A percentile compares a stretch with the other conserved stretches of the same genome.
Conservation (phyloP, 2,329 filamentous ascomycete genomes). For the Paecilomyces dactylethromorphus region DNA sequence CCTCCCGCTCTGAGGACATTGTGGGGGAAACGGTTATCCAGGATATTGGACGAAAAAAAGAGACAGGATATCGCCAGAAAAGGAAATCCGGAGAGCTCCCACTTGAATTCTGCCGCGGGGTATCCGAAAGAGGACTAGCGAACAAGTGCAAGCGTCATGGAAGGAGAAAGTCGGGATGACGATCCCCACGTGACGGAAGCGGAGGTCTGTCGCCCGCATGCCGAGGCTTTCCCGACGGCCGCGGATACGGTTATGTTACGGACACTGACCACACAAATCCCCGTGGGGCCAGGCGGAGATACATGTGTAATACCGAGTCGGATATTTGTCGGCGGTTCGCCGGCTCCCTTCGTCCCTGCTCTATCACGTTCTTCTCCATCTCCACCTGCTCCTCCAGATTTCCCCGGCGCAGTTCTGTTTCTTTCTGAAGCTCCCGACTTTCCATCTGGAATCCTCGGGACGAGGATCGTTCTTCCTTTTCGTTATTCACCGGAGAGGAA, state of each 20-base stretch:
- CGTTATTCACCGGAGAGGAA: background rate
- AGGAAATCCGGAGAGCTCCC: background rate
- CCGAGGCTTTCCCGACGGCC: background rate
- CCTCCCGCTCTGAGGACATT: conserved; percentile 13
- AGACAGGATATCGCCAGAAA: background rate
- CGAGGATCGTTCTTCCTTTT: background rate
- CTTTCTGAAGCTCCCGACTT: background rate
- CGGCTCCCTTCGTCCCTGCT: background rate
- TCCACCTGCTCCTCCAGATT: conserved; percentile 5
- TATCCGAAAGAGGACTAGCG: background rate
- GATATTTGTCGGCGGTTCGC: conserved; percentile 11
- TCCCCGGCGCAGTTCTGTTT: background rate
- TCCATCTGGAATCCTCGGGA: background rate
- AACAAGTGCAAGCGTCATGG: background rate
- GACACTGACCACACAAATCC: background rate
- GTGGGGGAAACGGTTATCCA: background rate
- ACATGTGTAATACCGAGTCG: conserved; percentile 7
- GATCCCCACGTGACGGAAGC: background rate
- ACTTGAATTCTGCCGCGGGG: background rate
- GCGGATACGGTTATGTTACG: conserved; percentile 2
- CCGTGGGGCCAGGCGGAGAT: conserved; percentile 6
- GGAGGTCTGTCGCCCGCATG: background rate
- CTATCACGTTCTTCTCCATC: background rate
- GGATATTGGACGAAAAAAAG: background rate
- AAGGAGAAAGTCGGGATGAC: background rate